Evolutionary conservation across 306 rosid genomes (phyloP).

Genomic region (Ochetophila trinervis): DNA sequence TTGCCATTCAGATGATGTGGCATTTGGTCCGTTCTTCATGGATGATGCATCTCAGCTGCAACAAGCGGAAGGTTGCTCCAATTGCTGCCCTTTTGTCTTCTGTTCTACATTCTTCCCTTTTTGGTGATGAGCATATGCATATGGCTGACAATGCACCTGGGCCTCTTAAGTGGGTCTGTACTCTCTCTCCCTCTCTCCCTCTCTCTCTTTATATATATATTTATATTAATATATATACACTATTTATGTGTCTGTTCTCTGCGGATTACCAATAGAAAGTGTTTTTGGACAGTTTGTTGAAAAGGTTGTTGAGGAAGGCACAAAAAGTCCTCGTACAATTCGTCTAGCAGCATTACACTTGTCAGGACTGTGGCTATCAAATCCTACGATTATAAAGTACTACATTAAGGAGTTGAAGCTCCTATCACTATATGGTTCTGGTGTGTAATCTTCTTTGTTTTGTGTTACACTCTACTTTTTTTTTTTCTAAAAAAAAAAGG

Average conservation of each 20-base stretch:
- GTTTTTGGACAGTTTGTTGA: conserved; percentile 58
- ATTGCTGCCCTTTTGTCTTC: conserved; percentile 94
- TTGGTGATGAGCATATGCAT: conserved; percentile 82
- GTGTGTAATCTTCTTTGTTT: conserved; percentile 33
- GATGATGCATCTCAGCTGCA: conserved; percentile 88
- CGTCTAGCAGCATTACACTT: conserved; percentile 96
- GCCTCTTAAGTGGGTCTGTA: conserved; percentile 91
- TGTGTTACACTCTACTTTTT: conserved; percentile 14
- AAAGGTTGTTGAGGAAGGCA: conserved; percentile 87
- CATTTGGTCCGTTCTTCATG: conserved; percentile 86
- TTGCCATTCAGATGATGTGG: conserved; percentile 72
- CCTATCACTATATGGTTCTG: conserved; percentile 85
- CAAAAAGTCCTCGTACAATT: conserved; percentile 92
- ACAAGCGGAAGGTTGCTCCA: conserved; percentile 89
- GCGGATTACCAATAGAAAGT: neutral
- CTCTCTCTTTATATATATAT: neutral
- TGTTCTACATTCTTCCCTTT: conserved; percentile 74
- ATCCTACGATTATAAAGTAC: conserved; percentile 78
- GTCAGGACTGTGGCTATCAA: conserved; percentile 74
- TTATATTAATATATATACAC: neutral
- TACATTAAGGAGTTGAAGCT: conserved; percentile 78
- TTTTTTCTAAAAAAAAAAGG: neutral
- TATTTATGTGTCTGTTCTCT: conserved; percentile 5
- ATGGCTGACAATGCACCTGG: conserved; percentile 55
- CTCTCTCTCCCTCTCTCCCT: conserved; percentile 29